Conservation (phyloP, 1,139 yeast genomes). For the Pichia sp. region DNA sequence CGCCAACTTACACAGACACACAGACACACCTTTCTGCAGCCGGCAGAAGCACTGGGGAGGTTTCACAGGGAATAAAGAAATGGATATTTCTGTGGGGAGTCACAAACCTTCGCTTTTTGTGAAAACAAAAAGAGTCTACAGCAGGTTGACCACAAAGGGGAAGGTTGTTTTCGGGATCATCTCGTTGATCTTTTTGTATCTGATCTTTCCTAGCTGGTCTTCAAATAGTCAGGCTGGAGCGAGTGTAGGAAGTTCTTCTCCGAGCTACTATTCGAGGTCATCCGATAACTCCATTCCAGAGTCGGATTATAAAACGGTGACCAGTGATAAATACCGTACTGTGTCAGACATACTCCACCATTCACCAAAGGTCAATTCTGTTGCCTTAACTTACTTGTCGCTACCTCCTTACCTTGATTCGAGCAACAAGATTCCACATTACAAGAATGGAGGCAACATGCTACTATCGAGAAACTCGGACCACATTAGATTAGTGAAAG, state of each 20-base stretch:
- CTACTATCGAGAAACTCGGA: constrained; percentile 47
- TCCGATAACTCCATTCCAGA: neutral
- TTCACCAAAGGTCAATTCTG: constrained; percentile 12
- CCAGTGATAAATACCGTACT: constrained; percentile 8
- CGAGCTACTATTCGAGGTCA: neutral
- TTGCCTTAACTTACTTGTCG: constrained; percentile 19
- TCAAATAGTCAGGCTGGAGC: neutral
- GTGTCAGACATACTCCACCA: constrained; percentile 13
- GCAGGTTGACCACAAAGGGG: constrained; percentile 18
- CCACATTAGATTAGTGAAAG: constrained; percentile 53
- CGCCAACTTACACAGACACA: neutral
- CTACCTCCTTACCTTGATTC: constrained; percentile 29
- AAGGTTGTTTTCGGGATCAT: constrained; percentile 16
- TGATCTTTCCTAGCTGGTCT: constrained; percentile 16
- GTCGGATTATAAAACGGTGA: neutral
- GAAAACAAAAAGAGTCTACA: constrained; percentile 12
- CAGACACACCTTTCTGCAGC: neutral
- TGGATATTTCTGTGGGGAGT: constrained; percentile 22
- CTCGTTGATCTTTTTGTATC: constrained; percentile 18
- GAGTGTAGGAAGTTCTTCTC: neutral
- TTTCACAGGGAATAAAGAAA: neutral
- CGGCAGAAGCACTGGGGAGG: neutral
- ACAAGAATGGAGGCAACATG: constrained; percentile 45
- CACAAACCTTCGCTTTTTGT: constrained; percentile 8
- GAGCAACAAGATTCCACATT: constrained; percentile 26